Percentiles rank a stretch among this genome's conserved stretches.
Evolutionary conservation across 139 green algal species (phyloP).

Genomic region (Gonium pectorale): DNA sequence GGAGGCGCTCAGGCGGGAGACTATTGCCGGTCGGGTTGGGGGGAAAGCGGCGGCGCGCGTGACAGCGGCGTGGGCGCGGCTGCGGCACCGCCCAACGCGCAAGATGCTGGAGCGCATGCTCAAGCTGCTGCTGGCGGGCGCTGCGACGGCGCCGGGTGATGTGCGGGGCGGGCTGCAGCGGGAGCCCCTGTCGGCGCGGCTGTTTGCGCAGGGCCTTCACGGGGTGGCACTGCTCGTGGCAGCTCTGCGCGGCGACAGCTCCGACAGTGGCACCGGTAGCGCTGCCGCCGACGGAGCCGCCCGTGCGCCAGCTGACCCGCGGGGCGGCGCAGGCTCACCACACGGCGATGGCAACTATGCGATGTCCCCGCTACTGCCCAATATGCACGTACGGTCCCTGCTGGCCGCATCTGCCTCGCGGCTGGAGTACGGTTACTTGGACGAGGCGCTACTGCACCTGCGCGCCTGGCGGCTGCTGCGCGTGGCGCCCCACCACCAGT

Average conservation of each 20-base stretch:
- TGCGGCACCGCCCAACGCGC: not conserved
- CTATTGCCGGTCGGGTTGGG: not conserved
- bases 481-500: not conserved
- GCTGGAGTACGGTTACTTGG: conserved; percentile 24
- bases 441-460: conserved; percentile 28
- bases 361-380: conserved; percentile 10
- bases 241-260: not conserved
- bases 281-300: too few species aligned
- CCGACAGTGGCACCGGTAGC: not conserved
- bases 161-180: not conserved
- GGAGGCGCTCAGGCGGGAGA: not conserved
- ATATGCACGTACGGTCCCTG: not conserved
- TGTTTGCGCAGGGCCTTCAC: conserved; percentile 24
- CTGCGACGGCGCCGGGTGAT: not conserved
- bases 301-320: not conserved
- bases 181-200: not conserved
- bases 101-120: conserved; percentile 12
- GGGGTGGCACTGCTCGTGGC: conserved; percentile 11
- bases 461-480: conserved; percentile 33
- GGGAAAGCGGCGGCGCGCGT: conserved; percentile 10
- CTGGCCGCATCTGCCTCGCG: not conserved
- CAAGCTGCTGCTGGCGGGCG: not conserved
- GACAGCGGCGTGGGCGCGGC: conserved; percentile 18
- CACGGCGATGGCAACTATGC: too few species aligned
- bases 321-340: too few species aligned